Evolutionary conservation across 2,329 filamentous ascomycete species (phyloP), one percentile per base, ranked within the genome.

Genomic region (Dactylonectria macrodidyma): DNA sequence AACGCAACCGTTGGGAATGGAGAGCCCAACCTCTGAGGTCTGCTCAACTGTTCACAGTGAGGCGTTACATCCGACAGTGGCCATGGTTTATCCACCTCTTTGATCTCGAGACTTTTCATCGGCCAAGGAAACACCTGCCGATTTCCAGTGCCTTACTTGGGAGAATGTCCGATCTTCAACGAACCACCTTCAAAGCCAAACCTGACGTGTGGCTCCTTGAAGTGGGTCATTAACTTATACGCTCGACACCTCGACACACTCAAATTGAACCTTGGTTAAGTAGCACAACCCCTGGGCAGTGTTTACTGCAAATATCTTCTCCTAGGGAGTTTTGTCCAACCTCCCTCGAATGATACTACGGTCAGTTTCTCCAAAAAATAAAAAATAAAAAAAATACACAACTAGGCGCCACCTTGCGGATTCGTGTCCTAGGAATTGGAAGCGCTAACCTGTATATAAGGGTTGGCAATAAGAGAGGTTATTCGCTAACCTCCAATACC

Each of bases 161-260:
- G 22, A 11, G 3, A 54, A 36, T 54, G 33, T 11, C 33, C 33
- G 19, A 36, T 54, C 33, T 6, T 22, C 33, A 5, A 36, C 22
- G 14, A 36, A 55, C 50, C 51, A 56, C 47, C 51, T 24, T 56
- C 41, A 24, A 54, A 8, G 7, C 14, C 16, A 44, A 5, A 16
- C 38, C 38, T n/a, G 12, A 5, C 38, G 6, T 44, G 41, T 44
- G 3, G 41, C 56, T 55, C 59, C 19, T 33, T 11, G 3, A 19
- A 38, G 60, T 62, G 60, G 51, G 60, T 38, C 60, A 41, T n/a
- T 46, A 14, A 16, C n/a, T 16, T 26, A 52, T 7, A 33, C 16
- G 34, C 50, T 36, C 26, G 30, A 22, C 14, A 3, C 11, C 12
- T 30, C 24, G 48, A 26, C 51, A 55, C 51, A 38, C 24, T 44